Conservation (phyloP, 2,329 filamentous ascomycete genomes). For the Lachnellula suecica region DNA sequence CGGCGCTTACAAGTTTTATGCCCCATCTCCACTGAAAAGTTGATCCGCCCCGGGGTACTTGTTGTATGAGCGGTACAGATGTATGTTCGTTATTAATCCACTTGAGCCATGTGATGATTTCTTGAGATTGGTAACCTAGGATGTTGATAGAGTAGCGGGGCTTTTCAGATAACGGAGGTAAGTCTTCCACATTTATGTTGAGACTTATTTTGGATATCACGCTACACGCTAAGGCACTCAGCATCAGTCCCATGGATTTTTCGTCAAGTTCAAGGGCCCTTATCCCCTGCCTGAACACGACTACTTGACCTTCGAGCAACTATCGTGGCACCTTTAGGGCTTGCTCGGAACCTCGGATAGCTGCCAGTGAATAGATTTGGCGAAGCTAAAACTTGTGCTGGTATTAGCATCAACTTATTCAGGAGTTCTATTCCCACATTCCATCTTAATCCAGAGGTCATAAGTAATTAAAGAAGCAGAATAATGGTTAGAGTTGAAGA, state of each 20-base stretch:
- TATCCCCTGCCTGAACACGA: background rate
- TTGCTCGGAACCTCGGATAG: background rate
- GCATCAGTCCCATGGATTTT: background rate
- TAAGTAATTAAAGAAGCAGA: no score
- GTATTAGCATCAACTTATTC: no score
- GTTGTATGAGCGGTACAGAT: background rate
- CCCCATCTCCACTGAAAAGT: conserved; percentile 1
- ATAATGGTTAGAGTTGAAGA: background rate
- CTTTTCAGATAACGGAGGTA: conserved; percentile 9
- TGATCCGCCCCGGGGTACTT: background rate
- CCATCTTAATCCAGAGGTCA: no score
- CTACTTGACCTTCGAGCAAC: background rate
- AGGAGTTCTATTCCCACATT: no score
- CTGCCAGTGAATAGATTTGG: background rate
- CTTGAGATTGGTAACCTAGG: background rate
- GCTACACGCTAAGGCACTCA: background rate
- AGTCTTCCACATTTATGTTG: conserved; percentile 4
- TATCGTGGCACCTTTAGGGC: background rate
- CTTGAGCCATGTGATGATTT: conserved; percentile 2
- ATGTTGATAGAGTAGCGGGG: background rate
- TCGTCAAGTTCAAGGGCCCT: background rate
- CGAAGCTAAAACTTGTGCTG: background rate
- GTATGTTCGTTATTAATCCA: background rate
- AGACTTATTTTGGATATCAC: background rate
- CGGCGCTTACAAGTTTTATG: background rate